Base-by-base conservation (phyloP, 805 yeast species). In the Alloascoidea africana region DNA sequence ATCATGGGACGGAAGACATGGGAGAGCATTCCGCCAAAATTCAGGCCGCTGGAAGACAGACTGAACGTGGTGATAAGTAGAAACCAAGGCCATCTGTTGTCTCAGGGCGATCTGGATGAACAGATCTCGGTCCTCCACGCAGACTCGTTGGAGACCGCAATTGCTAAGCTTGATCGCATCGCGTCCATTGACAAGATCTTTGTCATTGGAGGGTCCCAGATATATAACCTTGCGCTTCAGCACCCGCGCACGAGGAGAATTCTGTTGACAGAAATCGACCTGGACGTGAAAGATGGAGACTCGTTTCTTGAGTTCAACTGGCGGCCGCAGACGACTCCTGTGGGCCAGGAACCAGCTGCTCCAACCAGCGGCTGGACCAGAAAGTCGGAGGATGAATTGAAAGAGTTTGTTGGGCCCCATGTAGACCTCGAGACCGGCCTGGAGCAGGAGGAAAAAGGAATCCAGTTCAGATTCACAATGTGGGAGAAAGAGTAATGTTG, bases 1-100 rank as follows among this genome's bases (percentile, higher is more conserved):
- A 66, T 91, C 3, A 91, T 91, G 98, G 98, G 98, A 11, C 68
- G 96, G 41, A 81, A 76, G 51, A 89, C 97, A 2, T 91, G 96
- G 94, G 91, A 86, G 19, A 82, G 94, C 4, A 87, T 91, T 19
- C 97, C 98, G 0, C 43, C 57, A 1, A 76, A 68, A 52, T 91
- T 85, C 58, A 64, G 94, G 43, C 98, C 98, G 0, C 63, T 91
- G 34, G 76, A 78, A 2, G 72, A 65, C 36, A 66, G 98, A 40
- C 40, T 73, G 17, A 91, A 91, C 54, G 73, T 86, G 11, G 73
- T 91, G 0, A 58, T 91, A 6, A 79, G 94, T 17, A 58, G 86
- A 36, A 51, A 54, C 34, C 34, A 14, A 30, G 2, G 16, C 34
- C n/a, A n/a, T n/a, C n/a, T n/a, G n/a, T n/a, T n/a, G n/a, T n/a